phyloP scores from a whole-genome alignment of 192 early-diverging fungal genomes.

The Thoreauomyces humboldtii region DNA sequence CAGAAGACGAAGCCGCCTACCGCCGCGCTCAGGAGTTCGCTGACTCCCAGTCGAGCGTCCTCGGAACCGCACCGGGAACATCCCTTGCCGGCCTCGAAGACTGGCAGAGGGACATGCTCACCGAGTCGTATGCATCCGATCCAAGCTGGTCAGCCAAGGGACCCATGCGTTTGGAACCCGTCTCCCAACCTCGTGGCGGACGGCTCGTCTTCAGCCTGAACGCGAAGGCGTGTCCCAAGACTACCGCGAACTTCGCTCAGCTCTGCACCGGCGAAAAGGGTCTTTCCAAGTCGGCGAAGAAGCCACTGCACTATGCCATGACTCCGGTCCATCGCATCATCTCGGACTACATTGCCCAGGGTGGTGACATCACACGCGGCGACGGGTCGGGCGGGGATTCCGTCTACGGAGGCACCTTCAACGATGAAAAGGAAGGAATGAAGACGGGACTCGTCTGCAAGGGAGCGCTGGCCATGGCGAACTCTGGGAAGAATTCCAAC shows the following conservation, averaged over 20 bases:
- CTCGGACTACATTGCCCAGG: conserved; percentile 82
- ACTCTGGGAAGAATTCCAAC: conserved; percentile 68
- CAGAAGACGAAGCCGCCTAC: conserved; percentile 2
- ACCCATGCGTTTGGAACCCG: conserved; percentile 7
- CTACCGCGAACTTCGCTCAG: conserved; percentile 65
- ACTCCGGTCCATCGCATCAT: conserved; percentile 65
- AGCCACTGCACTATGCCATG: conserved; percentile 77
- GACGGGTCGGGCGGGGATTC: conserved; percentile 59
- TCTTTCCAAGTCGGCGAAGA: conserved; percentile 60
- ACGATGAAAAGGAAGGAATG: conserved; percentile 55
- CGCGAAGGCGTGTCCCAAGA: conserved; percentile 66
- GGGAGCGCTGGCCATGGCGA: conserved; percentile 76
- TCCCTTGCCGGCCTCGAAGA: not conserved
- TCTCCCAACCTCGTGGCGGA: conserved; percentile 50
- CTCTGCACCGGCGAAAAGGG: conserved; percentile 84
- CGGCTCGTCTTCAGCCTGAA: conserved; percentile 64
- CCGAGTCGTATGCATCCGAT: conserved; percentile 9
- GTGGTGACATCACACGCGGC: conserved; percentile 57
- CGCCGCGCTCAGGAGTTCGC: not conserved
- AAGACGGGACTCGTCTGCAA: not conserved
- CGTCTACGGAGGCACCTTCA: conserved; percentile 80
- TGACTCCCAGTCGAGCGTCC: not conserved
- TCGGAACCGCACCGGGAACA: not conserved
- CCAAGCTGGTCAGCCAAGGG: conserved; percentile 4
- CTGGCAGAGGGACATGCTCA: conserved; percentile 22